phyloP scores from a whole-genome alignment of 352 stramenopile genomes.

The Pythium biforme region DNA sequence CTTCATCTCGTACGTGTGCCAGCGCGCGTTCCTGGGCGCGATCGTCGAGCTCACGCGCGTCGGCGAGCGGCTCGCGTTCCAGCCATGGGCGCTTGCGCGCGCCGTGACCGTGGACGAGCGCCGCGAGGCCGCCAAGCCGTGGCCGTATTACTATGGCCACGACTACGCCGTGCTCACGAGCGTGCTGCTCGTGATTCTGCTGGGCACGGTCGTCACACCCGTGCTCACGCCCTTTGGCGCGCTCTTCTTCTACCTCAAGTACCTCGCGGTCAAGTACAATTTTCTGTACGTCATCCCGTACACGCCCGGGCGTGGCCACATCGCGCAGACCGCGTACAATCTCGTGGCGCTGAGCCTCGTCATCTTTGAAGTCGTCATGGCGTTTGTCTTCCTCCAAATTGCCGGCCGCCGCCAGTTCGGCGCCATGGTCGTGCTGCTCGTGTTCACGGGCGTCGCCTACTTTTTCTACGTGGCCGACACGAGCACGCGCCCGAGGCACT shows the following conservation, averaged over 20 bases:
- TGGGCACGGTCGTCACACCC: conserved; percentile 76
- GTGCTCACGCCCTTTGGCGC: conserved; percentile 77
- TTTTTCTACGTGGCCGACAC: conserved; percentile 53
- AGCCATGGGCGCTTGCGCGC: conserved; percentile 67
- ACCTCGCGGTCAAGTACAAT: conserved; percentile 76
- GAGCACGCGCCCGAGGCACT: conserved; percentile 21
- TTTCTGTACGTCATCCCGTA: conserved; percentile 77
- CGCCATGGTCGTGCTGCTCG: conserved; percentile 58
- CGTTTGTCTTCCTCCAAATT: conserved; percentile 74
- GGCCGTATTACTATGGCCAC: conserved; percentile 67
- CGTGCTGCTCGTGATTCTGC: conserved; percentile 69
- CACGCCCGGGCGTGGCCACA: conserved; percentile 60
- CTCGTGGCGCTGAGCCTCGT: conserved; percentile 69
- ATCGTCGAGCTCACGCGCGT: conserved; percentile 74
- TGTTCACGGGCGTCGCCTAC: conserved; percentile 42
- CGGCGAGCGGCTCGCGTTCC: conserved; percentile 57
- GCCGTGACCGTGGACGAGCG: conserved; percentile 60
- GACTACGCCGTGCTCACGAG: conserved; percentile 82
- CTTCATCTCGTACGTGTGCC: conserved; percentile 86
- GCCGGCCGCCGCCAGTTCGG: conserved; percentile 49
- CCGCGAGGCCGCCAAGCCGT: conserved; percentile 45
- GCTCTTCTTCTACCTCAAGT: conserved; percentile 83
- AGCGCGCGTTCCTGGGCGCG: conserved; percentile 69
- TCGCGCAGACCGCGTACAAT: conserved; percentile 58
- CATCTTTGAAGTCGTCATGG: conserved; percentile 70